Base-by-base conservation (phyloP, 2,329 filamentous ascomycete genomes). In the Parasarocladium wereldwijsianum region DNA sequence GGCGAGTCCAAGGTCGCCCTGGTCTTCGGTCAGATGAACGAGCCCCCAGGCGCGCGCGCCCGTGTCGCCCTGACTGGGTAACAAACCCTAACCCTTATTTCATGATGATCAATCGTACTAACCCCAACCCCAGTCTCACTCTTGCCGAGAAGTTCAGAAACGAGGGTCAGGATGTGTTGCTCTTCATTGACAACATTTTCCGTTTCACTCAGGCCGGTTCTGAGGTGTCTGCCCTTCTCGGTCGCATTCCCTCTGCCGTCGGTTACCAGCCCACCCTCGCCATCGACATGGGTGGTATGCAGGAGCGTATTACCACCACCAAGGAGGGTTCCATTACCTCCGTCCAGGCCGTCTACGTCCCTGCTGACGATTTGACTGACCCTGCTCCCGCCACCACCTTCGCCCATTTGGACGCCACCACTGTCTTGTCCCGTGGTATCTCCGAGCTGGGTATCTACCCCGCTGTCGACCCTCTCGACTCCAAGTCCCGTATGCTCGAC, bases 101-200 rank as follows among this genome's bases (percentile, higher is more conserved):
- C 16, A 8, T 23, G 17, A 27, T 17, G 21, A 34, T 22, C 11
- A 24, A 12, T 13, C 7, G 15, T 24, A 17, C 22, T n/a, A 15
- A 32, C 33, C 17, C n/a, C 4, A 12, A 5, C n/a, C n/a, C n/a
- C n/a, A 38, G 33, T 65, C 50, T 71, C 27, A 82, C 77, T 2
- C 59, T 86, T 6, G 78, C 78, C 25, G 84, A 94, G 51, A 82
- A 92, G 51, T 94, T 96, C 69, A 64, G 72, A 42, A 67, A 75
- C 37, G 68, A 76, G 45, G 86, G 86, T 47, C 86, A 94, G 70
- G 86, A 94, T 66, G 79, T 94, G 74, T 72, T 94, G 58, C 85
- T 94, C 62, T 94, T 96, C 74, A 96, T 96, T 62, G 90, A 98
- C 80, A 98, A 98, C 76, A 96, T 98, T 67, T 96, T 94, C 84